A percentile compares a stretch with the other conserved stretches of the same genome.
phyloP scores from a whole-genome alignment of 306 rosid genomes.

The Gleditsia sinensis region DNA sequence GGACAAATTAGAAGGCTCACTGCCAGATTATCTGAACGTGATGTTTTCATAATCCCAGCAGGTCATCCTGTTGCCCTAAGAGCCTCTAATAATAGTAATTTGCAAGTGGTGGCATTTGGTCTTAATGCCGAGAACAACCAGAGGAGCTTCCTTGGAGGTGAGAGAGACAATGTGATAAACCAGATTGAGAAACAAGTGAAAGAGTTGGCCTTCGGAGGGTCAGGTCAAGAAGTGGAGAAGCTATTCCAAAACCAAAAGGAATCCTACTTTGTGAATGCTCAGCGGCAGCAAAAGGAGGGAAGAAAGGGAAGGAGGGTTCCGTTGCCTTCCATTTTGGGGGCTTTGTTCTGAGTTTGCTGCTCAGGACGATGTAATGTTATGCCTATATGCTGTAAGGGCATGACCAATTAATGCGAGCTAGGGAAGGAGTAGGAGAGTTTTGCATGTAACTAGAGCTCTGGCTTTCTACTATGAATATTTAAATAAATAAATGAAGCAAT shows the following conservation, averaged over 20 bases:
- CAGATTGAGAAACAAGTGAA: slow-evolving; percentile 33
- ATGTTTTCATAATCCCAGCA: slow-evolving; percentile 38
- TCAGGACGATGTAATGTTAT: not conserved
- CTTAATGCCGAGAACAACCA: slow-evolving; percentile 46
- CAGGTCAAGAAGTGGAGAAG: slow-evolving; percentile 34
- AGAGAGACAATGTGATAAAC: slow-evolving; percentile 42
- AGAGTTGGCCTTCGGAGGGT: slow-evolving; percentile 34
- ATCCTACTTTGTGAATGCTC: slow-evolving; percentile 41
- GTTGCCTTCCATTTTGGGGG: slow-evolving; percentile 23
- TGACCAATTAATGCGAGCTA: not conserved
- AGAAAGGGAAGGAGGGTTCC: not conserved
- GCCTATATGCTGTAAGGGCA: not conserved
- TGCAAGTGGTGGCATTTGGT: slow-evolving; percentile 33
- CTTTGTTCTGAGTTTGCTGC: slow-evolving; percentile 12
- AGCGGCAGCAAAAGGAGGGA: slow-evolving; percentile 11
- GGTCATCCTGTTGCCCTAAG: slow-evolving; percentile 41
- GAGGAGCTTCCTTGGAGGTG: slow-evolving; percentile 54
- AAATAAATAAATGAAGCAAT: too few species aligned
- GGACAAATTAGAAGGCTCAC: slow-evolving; percentile 7
- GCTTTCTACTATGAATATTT: too few species aligned
- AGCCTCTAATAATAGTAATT: slow-evolving; percentile 14
- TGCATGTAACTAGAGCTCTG: too few species aligned
- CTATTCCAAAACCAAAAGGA: slow-evolving; percentile 30
- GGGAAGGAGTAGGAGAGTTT: too few species aligned
- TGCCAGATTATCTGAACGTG: slow-evolving; percentile 23